Base-by-base conservation (phyloP, 2,329 filamentous ascomycete genomes). In the Apiospora phragmitis region DNA sequence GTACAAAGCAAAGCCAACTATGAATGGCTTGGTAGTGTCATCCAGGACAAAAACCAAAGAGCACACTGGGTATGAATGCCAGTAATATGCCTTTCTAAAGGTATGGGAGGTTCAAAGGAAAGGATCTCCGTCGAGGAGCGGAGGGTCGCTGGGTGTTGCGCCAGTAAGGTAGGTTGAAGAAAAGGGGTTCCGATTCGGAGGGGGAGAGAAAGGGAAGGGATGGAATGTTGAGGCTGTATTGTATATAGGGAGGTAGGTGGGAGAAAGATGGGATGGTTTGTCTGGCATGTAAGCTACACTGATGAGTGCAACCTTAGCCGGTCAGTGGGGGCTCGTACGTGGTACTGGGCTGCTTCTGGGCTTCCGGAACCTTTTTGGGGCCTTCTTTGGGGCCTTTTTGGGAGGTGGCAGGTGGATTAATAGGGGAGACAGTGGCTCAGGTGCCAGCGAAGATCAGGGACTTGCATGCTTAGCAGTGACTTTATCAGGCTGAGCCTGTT, bases 381-480 rank as follows among this genome's bases (percentile, higher is more conserved):
- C 14, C 26, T 3, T 49, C 2, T 49, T 49, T 49, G n/a, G 45
- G 21, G 45, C 45, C n/a, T 2, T 26, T 49, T 62, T n/a, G 18
- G 32, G 8, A 21, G 55, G 18, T 6, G 55, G 32, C 55, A 32
- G 55, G 55, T 62, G 55, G 55, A 38, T 38, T 29, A 35, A 38
- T 38, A 38, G 18, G 55, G 18, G 32, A 62, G 51, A 35, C 51
- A 35, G 51, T 59, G 51, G 51, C 29, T 59, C 51, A 59, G 51
- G 51, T 59, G 51, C 51, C 51, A 62, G 55, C 21, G 55, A 62
- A 62, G 55, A 62, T 38, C 55, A 62, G 55, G 29, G 55, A 38
- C 51, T 59, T 59, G 51, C 51, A 59, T 59, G 51, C 51, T 59
- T 59, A 59, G 51, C 51, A 35, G 51, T 59, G 51, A 59, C 51